Evolutionary conservation across 768 basidiomycete species (phyloP), one percentile per base, ranked within the genome.

Genomic region (Lentinus tigrinus): DNA sequence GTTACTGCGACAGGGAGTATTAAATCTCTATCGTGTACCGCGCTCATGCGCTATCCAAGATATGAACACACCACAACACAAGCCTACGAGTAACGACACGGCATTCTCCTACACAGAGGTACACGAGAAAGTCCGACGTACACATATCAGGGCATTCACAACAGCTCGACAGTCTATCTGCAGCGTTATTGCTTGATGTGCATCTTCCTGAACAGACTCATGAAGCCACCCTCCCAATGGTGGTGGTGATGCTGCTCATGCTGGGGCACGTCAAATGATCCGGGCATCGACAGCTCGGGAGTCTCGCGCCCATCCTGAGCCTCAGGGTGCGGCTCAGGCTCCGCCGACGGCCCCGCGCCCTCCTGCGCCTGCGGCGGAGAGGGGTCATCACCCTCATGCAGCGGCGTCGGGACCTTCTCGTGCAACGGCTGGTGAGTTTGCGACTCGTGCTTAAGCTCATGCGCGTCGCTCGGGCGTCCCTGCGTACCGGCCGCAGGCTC

Each of bases 231-330:
- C 16, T 62, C 61, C 55, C 53, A 54, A n/a, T 43, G 61, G 43
- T 58, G 54, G 14, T 36, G 57, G 24, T 54, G 40, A 53, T 60
- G 62, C 16, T 54, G 54, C 26, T 27, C 17, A 34, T 49, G 53
- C 53, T 55, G 54, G 14, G 53, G 49, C 6, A 56, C 54, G 56
- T 77, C 73, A 60, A 84, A 83, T 28, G 81, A 79, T 10, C 85
- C 84, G 2, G 84, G 85, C 70, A 85, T 84, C 53, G 50, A 65
- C 54, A 74, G 60, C 36, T 75, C 57, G 42, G 57, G 52, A 14
- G 57, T 59, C 60, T 17, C 44, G n/a, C 56, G 53, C 49, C 54
- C 60, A 11, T 23, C 42, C 34, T 16, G 49, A 36, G 28, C 36
- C 21, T 56, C 47, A 2, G 19, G 48, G 10, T 50, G 27, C 27